Percentiles rank a stretch among this genome's conserved stretches.
These are phyloP conservation scores for Hippophae gyantsensis DNA, from an alignment of 306 rosid species.

Conservation along the genomic window DNA sequence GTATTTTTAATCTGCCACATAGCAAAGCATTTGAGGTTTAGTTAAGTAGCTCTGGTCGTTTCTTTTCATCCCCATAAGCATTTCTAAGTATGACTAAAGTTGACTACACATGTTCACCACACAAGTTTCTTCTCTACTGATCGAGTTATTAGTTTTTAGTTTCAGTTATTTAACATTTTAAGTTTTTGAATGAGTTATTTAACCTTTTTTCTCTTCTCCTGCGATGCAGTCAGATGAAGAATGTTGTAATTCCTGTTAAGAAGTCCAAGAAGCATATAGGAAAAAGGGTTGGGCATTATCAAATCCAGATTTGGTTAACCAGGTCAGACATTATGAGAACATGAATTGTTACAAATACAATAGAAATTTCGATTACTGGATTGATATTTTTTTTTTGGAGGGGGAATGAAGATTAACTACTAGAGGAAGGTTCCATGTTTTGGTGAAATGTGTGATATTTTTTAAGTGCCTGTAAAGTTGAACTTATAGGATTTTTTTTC, in stretches of 20 bases:
- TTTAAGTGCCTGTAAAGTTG: background rate
- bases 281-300: slow-evolving; percentile 96
- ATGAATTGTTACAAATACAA: slow-evolving; percentile 6
- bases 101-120: no score
- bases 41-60: slow-evolving; percentile 9
- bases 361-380: background rate
- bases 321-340: slow-evolving; percentile 46
- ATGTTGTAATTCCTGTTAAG: slow-evolving; percentile 90
- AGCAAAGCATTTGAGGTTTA: background rate
- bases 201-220: background rate
- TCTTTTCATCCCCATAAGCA: background rate
- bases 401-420: no score
- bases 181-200: background rate
- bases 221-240: slow-evolving; percentile 67
- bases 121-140: background rate
- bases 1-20: slow-evolving; percentile 1
- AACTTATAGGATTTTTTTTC: background rate
- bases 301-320: slow-evolving; percentile 86
- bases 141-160: background rate
- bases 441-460: no score
- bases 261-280: slow-evolving; percentile 91
- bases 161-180: slow-evolving; percentile 1
- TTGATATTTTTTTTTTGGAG: background rate
- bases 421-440: no score
- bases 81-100: no score